Conservation (phyloP, 371 early-diverging fungal species). For the Syncephalastrum contaminatum region DNA sequence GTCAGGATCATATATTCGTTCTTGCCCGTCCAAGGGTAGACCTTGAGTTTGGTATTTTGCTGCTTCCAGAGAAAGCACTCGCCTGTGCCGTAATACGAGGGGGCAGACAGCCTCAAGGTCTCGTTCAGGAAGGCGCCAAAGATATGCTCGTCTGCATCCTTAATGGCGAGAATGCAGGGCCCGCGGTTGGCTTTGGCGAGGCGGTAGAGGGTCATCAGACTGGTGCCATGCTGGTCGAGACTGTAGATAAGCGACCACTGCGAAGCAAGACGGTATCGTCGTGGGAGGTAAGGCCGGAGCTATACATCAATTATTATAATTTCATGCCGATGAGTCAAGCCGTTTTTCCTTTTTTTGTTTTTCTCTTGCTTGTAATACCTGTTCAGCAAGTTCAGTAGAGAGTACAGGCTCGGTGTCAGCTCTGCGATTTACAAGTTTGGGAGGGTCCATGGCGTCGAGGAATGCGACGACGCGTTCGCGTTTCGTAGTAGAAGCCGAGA, state of each 20-base stretch:
- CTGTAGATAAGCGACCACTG: slow-evolving; percentile 84
- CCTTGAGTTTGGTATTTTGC: slow-evolving; percentile 26
- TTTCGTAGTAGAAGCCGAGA: neutral
- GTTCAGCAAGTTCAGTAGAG: slow-evolving; percentile 5
- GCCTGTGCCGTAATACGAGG: slow-evolving; percentile 88
- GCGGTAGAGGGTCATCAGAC: slow-evolving; percentile 77
- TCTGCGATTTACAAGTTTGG: slow-evolving; percentile 41
- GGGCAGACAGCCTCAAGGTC: slow-evolving; percentile 50
- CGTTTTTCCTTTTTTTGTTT: neutral
- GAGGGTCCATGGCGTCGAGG: slow-evolving; percentile 18
- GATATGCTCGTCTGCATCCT: slow-evolving; percentile 64
- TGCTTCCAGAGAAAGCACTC: slow-evolving; percentile 85
- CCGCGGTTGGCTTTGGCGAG: slow-evolving; percentile 58
- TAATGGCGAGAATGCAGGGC: slow-evolving; percentile 71
- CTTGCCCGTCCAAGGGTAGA: slow-evolving; percentile 82
- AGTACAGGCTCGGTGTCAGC: slow-evolving; percentile 51
- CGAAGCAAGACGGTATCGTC: slow-evolving; percentile 60
- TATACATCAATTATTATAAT: slow-evolving; percentile 6
- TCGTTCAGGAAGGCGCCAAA: slow-evolving; percentile 90
- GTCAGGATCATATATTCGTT: slow-evolving; percentile 89
- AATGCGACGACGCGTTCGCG: neutral
- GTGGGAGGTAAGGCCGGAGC: slow-evolving; percentile 57
- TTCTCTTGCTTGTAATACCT: slow-evolving; percentile 2
- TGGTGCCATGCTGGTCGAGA: slow-evolving; percentile 90
- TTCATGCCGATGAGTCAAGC: neutral